Conservation (phyloP, 768 basidiomycete species). For the Lentinula sp. region DNA sequence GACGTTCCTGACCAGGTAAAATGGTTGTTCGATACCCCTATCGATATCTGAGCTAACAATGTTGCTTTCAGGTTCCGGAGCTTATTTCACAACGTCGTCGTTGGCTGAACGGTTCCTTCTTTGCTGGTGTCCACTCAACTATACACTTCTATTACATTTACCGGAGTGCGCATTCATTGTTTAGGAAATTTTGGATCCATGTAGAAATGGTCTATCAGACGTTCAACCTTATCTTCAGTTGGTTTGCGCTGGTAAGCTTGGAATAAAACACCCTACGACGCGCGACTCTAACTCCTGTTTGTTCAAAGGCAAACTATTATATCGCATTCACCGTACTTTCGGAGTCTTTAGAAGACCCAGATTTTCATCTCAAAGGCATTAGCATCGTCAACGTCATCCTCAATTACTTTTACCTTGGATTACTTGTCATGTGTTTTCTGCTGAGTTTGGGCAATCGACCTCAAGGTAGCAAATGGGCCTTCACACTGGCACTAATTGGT, state of each 20-base stretch:
- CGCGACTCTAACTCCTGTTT: neutral
- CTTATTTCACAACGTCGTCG: constrained; percentile 91
- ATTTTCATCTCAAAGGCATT: constrained; percentile 56
- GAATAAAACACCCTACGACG: neutral
- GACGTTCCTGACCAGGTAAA: constrained; percentile 88
- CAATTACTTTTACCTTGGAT: constrained; percentile 82
- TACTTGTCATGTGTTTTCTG: constrained; percentile 84
- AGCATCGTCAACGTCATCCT: constrained; percentile 71
- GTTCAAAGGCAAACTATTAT: constrained; percentile 74
- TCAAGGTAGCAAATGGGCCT: constrained; percentile 84
- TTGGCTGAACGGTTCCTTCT: constrained; percentile 98
- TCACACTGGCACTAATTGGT: constrained; percentile 78
- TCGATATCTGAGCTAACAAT: neutral
- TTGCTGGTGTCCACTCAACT: constrained; percentile 89
- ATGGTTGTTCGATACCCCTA: neutral
- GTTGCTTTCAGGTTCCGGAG: constrained; percentile 63
- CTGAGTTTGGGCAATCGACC: constrained; percentile 88
- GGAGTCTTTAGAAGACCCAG: constrained; percentile 62
- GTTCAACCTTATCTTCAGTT: constrained; percentile 89
- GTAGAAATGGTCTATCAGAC: constrained; percentile 88
- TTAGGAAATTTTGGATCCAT: constrained; percentile 92
- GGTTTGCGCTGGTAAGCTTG: constrained; percentile 70
- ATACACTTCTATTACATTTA: constrained; percentile 96
- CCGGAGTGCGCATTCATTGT: constrained; percentile 74
- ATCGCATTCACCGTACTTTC: constrained; percentile 82